phyloP scores from a whole-genome alignment of 345 rosid genomes.

The Aquilaria malaccensis region DNA sequence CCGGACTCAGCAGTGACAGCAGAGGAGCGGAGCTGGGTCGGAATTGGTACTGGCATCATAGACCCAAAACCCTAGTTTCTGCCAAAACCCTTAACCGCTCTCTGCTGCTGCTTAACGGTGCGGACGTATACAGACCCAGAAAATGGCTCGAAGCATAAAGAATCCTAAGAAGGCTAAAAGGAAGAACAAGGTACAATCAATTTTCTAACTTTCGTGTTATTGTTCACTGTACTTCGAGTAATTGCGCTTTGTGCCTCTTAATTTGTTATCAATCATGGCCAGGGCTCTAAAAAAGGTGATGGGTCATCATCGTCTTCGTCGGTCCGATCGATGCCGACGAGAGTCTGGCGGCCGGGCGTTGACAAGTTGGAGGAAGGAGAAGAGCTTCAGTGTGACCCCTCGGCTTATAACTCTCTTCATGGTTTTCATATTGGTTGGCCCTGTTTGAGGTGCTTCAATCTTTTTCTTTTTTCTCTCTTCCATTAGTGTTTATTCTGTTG shows the following conservation, averaged over 20 bases:
- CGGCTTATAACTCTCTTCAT: conserved; percentile 84
- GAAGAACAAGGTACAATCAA: conserved; percentile 54
- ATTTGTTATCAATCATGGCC: neutral
- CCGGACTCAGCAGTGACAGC: no score
- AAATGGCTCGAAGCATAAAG: conserved; percentile 64
- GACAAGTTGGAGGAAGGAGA: conserved; percentile 93
- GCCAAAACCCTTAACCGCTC: neutral
- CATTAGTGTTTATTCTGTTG: neutral
- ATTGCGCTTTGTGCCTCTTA: neutral
- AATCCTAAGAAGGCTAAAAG: conserved; percentile 75
- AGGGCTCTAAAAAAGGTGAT: conserved; percentile 47
- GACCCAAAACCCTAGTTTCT: conserved; percentile 13
- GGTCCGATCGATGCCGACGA: conserved; percentile 48
- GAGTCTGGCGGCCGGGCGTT: conserved; percentile 98
- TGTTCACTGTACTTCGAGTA: neutral
- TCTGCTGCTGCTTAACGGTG: neutral
- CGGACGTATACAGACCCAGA: neutral
- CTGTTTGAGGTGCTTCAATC: conserved; percentile 58
- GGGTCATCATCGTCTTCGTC: conserved; percentile 59
- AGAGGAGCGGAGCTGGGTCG: no score
- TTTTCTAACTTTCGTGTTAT: neutral
- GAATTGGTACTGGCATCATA: neutral
- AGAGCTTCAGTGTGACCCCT: conserved; percentile 91
- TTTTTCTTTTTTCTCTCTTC: no score
- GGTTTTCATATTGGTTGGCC: conserved; percentile 96